phyloP scores from a whole-genome alignment of 768 basidiomycete species.

The Suillus hirtellus region DNA sequence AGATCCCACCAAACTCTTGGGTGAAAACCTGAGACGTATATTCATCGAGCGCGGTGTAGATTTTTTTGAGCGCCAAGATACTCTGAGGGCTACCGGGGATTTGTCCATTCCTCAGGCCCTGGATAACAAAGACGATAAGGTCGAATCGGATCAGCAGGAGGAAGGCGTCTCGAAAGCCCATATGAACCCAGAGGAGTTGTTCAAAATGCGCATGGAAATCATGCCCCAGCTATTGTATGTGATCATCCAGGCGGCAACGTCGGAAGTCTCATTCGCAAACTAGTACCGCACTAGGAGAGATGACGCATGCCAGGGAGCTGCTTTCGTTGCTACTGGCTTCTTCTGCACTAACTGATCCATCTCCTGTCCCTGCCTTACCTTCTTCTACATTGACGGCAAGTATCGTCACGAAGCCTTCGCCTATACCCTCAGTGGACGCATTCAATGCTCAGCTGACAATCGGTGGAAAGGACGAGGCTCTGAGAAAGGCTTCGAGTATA shows the following conservation, averaged over 20 bases:
- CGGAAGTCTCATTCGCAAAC: constrained; percentile 6
- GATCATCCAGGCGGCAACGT: background rate
- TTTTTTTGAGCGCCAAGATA: constrained; percentile 62
- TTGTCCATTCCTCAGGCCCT: constrained; percentile 25
- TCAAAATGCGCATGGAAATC: constrained; percentile 72
- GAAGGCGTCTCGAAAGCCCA: constrained; percentile 28
- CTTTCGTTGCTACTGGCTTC: constrained; percentile 57
- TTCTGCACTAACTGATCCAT: constrained; percentile 35
- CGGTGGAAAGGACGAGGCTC: constrained; percentile 79
- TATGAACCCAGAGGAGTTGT: constrained; percentile 75
- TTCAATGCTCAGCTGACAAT: constrained; percentile 72
- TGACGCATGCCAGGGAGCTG: constrained; percentile 74
- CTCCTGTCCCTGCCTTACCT: constrained; percentile 30
- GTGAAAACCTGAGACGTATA: constrained; percentile 65
- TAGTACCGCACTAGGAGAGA: constrained; percentile 78
- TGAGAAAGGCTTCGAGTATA: constrained; percentile 70
- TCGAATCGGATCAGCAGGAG: constrained; percentile 31
- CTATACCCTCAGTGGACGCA: constrained; percentile 64
- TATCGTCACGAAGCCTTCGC: constrained; percentile 63
- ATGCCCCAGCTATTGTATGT: constrained; percentile 74
- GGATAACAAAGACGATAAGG: constrained; percentile 30
- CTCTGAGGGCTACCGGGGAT: constrained; percentile 22
- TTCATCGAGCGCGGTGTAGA: constrained; percentile 73
- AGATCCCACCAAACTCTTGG: constrained; percentile 57
- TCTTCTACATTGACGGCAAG: constrained; percentile 55